Evolutionary conservation across 257 asterid species (phyloP).

Genomic region (Fraxinus cuspidata): DNA sequence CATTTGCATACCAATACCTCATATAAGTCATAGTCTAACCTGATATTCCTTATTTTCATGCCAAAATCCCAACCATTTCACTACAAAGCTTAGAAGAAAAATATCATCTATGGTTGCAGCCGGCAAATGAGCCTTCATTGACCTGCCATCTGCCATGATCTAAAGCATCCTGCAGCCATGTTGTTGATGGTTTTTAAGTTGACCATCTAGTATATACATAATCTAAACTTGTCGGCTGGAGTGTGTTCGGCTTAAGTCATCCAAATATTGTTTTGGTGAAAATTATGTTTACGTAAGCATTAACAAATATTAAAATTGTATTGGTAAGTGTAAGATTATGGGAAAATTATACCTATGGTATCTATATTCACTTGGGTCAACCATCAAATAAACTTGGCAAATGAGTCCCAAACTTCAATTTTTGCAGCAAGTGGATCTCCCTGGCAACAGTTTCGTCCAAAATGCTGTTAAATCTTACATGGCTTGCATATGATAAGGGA

Average conservation of each 20-base stretch:
- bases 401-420: neutral
- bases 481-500: neutral
- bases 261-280: neutral
- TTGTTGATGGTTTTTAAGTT: neutral
- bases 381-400: neutral
- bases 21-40: neutral
- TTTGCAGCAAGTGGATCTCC: neutral
- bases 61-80: neutral
- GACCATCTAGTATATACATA: neutral
- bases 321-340: neutral
- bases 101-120: neutral
- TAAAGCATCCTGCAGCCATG: neutral
- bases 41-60: neutral
- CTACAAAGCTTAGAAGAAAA: neutral
- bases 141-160: neutral
- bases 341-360: neutral
- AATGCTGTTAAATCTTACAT: neutral
- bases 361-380: neutral
- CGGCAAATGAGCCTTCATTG: neutral
- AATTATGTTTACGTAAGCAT: neutral
- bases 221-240: neutral
- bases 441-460: neutral
- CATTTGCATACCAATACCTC: neutral
- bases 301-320: neutral
- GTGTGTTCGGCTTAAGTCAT: neutral